Conservation (phyloP, 306 rosid genomes). For the Trichosanthes cucumerina region DNA sequence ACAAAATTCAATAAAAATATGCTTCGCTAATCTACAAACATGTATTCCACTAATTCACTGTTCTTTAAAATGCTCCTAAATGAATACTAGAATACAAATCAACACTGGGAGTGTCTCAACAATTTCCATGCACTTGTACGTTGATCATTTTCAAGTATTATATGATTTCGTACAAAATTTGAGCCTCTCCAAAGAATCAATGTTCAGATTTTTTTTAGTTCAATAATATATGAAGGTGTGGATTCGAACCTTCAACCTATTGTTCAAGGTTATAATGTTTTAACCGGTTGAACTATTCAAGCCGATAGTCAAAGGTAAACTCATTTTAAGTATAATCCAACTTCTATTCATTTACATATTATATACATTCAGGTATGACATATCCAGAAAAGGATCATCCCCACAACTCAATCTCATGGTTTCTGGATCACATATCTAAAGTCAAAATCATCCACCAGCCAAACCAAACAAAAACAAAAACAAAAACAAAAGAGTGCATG, state of each 20-base stretch:
- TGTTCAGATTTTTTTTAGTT: not conserved
- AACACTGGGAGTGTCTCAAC: too few relatives aligned
- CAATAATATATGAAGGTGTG: not conserved
- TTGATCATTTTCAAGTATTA: too few relatives aligned
- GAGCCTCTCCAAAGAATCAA: not conserved
- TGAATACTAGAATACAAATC: too few relatives aligned
- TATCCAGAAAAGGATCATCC: not conserved
- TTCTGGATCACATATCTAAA: not conserved
- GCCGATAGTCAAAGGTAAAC: not conserved
- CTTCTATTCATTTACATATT: not conserved
- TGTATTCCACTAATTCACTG: not conserved
- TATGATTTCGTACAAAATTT: not conserved
- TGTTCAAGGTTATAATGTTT: too few relatives aligned
- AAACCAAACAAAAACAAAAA: not conserved
- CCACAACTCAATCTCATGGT: constrained; percentile 1
- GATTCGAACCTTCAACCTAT: not conserved
- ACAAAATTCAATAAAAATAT: not conserved
- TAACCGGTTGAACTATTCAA: not conserved
- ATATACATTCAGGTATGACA: not conserved
- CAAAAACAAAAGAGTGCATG: not conserved
- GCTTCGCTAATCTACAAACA: not conserved
- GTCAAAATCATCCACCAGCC: not conserved
- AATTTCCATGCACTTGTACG: too few relatives aligned
- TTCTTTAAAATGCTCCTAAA: too few relatives aligned
- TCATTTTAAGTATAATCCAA: not conserved